Evolutionary conservation across 2,329 filamentous ascomycete species (phyloP).

Genomic region (Magnaporthiopsis poae): DNA sequence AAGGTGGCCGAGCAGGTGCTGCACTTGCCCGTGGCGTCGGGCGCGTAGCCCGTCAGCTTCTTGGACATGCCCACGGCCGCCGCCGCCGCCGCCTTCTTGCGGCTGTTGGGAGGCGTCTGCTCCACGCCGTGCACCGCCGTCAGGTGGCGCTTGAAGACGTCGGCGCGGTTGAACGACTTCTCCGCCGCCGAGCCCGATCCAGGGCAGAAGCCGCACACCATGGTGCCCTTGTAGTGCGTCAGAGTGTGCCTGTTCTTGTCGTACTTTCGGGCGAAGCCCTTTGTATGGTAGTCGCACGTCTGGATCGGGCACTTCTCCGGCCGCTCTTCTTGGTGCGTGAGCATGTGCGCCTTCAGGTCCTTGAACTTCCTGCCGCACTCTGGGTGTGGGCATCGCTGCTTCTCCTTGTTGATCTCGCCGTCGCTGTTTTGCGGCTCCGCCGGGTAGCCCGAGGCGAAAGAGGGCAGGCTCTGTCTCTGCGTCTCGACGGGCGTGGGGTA

Average conservation of each 20-base stretch:
- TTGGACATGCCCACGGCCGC: constrained; percentile 34
- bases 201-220: constrained; percentile 92
- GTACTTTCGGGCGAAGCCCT: constrained; percentile 90
- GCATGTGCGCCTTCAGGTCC: constrained; percentile 86
- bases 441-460: constrained; percentile 52
- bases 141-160: constrained; percentile 90
- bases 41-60: constrained; percentile 61
- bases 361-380: constrained; percentile 83
- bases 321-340: constrained; percentile 82
- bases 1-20: constrained; percentile 89
- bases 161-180: constrained; percentile 90
- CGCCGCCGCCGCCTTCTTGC: constrained; percentile 50
- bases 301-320: constrained; percentile 91
- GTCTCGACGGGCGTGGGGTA: constrained; percentile 38
- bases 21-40: constrained; percentile 83
- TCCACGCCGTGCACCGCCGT: constrained; percentile 86
- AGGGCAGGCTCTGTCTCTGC: constrained; percentile 59
- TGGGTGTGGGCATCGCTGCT: constrained; percentile 66
- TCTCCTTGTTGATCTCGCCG: constrained; percentile 52
- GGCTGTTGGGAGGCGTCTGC: constrained; percentile 83
- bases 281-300: constrained; percentile 82
- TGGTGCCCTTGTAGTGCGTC: constrained; percentile 93
- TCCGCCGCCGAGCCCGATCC: constrained; percentile 79
- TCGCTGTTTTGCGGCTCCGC: constrained; percentile 52
- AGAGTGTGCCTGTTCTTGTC: constrained; percentile 92